Evolutionary conservation across 768 basidiomycete genomes (phyloP).

Genomic region (Trametes sanguinea): DNA sequence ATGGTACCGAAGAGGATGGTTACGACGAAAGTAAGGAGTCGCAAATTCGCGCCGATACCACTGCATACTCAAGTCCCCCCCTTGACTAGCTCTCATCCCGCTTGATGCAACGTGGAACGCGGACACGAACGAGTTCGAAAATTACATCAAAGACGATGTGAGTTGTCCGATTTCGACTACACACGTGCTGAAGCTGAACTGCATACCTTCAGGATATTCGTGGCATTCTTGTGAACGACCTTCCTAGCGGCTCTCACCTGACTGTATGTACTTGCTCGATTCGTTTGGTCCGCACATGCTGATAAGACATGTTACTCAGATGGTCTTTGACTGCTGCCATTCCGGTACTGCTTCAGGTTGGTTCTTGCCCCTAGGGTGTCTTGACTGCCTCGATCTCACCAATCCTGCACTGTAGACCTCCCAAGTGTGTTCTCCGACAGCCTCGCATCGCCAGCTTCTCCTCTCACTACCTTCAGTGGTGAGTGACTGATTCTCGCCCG

Average conservation of each 20-base stretch:
- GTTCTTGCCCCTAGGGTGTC: background rate
- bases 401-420: conserved; percentile 8
- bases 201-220: conserved; percentile 22
- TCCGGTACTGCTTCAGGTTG: conserved; percentile 21
- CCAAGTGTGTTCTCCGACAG: conserved; percentile 15
- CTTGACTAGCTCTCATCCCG: conserved; percentile 27
- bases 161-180: background rate
- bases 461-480: conserved; percentile 7
- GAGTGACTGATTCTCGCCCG: background rate
- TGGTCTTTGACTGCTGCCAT: conserved; percentile 34
- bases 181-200: background rate
- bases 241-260: conserved; percentile 27
- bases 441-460: conserved; percentile 1
- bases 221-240: conserved; percentile 25
- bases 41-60: no score
- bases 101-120: conserved; percentile 18
- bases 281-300: background rate
- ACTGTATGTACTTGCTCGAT: conserved; percentile 18
- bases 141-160: conserved; percentile 34
- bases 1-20: conserved; percentile 52
- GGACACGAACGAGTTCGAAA: conserved; percentile 7
- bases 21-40: conserved; percentile 51
- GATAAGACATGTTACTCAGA: conserved; percentile 14
- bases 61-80: no score
- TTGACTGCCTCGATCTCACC: background rate